Evolutionary conservation across 352 stramenopile genomes (phyloP), one percentile per base, ranked within the genome.

Genomic region (Pythium volutum): DNA sequence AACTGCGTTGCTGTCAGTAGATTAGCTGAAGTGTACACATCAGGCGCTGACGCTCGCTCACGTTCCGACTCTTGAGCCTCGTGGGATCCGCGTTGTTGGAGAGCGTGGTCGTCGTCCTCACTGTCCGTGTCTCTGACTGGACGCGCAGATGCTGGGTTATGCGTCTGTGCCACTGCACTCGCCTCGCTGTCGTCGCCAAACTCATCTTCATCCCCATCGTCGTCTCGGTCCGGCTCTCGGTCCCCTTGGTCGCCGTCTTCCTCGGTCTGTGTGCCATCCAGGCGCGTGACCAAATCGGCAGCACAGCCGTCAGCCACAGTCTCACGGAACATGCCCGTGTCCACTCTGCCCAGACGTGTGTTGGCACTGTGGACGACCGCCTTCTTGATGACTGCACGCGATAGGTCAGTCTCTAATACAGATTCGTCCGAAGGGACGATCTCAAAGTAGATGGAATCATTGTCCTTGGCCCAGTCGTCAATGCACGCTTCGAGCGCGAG

Each of bases 361-460:
- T 39, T 67, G 26, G 51, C 25, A n/a, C 67, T 39, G 41, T 70
- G 68, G 10, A n/a, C 10, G 16, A 57, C 39, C 0, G 61, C 51
- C 25, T 71, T 77, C 66, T 76, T 79, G 49, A 82, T 68, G 14
- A 69, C 64, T 9, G 65, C 71, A 22, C 71, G 59, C 4, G 65
- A 46, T 8, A 77, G 26, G 2, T 66, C 39, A 0, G 47, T 42
- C 11, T 26, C 31, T 18, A 77, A 43, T 18, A 77, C 43, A 20
- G 61, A 65, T 3, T 65, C 58, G 11, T 75, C 57, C 1, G 45
- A 14, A 3, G 69, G 71, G 14, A 79, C 53, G 5, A 36, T 48
- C 7, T 71, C 69, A 33, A 73, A 79, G 61, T 74, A 66, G 23
- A 71, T 69, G 10, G 50, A 60, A 31, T 68, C 69, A 52, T 78